Evolutionary conservation across 202 grass and related monocot species (phyloP), one percentile per base, ranked within the genome.

Genomic region (Schoenoplectus triqueter): DNA sequence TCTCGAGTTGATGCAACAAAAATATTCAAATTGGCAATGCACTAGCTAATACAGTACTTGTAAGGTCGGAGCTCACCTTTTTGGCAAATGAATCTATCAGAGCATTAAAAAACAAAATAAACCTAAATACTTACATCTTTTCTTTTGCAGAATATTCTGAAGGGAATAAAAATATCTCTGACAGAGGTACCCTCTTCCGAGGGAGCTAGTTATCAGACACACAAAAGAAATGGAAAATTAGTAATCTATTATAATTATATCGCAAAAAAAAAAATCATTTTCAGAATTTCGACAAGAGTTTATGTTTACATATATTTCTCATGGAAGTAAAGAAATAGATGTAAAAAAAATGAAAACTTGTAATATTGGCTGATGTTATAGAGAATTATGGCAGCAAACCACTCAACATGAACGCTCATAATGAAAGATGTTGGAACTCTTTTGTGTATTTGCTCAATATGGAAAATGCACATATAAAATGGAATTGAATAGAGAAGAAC

Each of bases 71-170:
- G 10, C 39, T 62, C 45, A 50, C 67, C 11, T 48, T 39, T 51
- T 52, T 66, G 19, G 41, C 8, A 64, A 68, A 66, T 66, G 7
- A 48, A 17, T 82, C 22, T 41, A 39, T 11, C 19, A 63, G n/a
- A 66, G 50, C 19, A 57, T 21, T 14, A 46, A 69, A 22, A 50
- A 44, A 68, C 3, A 65, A 68, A 15, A 61, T 17, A 42, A 78
- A 60, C 7, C 3, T 61, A 14, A 62, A 8, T 1, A 66, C 88
- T 86, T 76, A 89, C 88, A 80, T 86, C 84, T 89, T 86, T 89
- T 74, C 88, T 81, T 77, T 73, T 82, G 78, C 88, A 89, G 41
- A 89, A 89, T 60, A 80, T 82, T 78, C 88, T 86, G 85, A 71
- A 89, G 10, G 88, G 84, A 84, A 86, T 18, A 18, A 89, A 89